Percentiles rank a stretch among this genome's conserved stretches.
Evolutionary conservation across 768 basidiomycete species (phyloP).

Genomic region (Naganishia onofrii): DNA sequence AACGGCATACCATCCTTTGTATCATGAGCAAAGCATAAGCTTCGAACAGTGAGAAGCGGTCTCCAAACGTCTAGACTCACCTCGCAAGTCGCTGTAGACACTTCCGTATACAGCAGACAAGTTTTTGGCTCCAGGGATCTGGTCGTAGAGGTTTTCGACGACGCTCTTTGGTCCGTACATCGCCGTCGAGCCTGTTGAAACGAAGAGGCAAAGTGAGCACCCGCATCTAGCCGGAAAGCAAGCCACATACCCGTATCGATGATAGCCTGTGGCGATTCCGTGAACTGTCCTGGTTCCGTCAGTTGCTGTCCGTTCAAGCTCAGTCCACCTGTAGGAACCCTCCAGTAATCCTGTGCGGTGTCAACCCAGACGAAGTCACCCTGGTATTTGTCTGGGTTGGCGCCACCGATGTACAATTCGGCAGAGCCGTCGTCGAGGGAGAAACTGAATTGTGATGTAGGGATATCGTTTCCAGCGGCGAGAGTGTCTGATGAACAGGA

Average conservation of each 20-base stretch:
- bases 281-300: neutral
- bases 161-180: constrained; percentile 1
- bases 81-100: neutral
- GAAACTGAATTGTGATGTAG: constrained; percentile 15
- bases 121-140: constrained; percentile 22
- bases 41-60: neutral
- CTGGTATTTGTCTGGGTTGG: constrained; percentile 14
- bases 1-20: constrained; percentile 18
- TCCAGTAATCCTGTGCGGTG: constrained; percentile 20
- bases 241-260: constrained; percentile 4
- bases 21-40: neutral
- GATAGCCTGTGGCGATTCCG: neutral
- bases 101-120: neutral
- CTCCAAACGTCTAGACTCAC: neutral
- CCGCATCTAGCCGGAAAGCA: neutral
- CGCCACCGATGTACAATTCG: constrained; percentile 12
- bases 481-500: constrained; percentile 11
- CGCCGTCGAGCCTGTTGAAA: neutral
- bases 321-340: constrained; percentile 9
- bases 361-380: constrained; percentile 2
- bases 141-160: neutral
- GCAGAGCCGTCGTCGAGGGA: neutral
- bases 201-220: neutral
- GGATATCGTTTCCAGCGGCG: constrained; percentile 14
- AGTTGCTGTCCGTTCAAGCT: constrained; percentile 15